Percentiles rank a stretch among this genome's conserved stretches.
Conservation (phyloP, 805 yeast species). For the Dipodascus geniculatus region DNA sequence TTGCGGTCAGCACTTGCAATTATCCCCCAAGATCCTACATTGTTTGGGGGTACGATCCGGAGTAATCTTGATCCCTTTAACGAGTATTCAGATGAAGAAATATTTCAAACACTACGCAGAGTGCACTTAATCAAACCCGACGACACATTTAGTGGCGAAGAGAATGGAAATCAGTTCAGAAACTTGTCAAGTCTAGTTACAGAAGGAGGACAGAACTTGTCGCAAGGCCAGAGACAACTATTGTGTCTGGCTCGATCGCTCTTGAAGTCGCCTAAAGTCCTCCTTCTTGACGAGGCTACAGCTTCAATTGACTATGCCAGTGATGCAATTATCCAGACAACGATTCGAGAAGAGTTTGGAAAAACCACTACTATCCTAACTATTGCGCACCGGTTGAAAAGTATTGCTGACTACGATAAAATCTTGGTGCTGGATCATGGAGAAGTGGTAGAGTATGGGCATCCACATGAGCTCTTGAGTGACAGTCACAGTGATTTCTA, state of each 20-base stretch:
- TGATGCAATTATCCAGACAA: conserved; percentile 66
- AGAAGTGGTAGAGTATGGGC: conserved; percentile 59
- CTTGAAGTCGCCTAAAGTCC: conserved; percentile 56
- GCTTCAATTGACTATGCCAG: conserved; percentile 71
- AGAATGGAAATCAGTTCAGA: conserved; percentile 61
- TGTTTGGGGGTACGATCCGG: conserved; percentile 60
- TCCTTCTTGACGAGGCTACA: conserved; percentile 77
- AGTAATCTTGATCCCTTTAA: conserved; percentile 63
- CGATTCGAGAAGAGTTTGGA: conserved; percentile 56
- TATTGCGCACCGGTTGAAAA: conserved; percentile 76
- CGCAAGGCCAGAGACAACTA: conserved; percentile 83
- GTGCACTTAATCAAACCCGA: conserved; percentile 41
- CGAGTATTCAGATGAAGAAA: conserved; percentile 41
- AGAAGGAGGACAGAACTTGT: conserved; percentile 74
- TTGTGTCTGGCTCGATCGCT: conserved; percentile 77
- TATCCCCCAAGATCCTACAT: conserved; percentile 75
- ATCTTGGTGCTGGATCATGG: conserved; percentile 79
- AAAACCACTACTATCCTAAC: conserved; percentile 63
- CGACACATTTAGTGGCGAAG: conserved; percentile 24
- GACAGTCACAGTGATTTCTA: conserved; percentile 42
- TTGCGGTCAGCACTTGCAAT: conserved; percentile 55
- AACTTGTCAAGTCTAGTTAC: conserved; percentile 41
- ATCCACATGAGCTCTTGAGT: conserved; percentile 49
- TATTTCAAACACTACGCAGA: conserved; percentile 52
- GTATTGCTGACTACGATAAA: conserved; percentile 63